Evolutionary conservation across 176 grass and related monocot genomes (phyloP), one percentile per base, ranked within the genome.

Genomic region (Hyparrhenia diplandra): DNA sequence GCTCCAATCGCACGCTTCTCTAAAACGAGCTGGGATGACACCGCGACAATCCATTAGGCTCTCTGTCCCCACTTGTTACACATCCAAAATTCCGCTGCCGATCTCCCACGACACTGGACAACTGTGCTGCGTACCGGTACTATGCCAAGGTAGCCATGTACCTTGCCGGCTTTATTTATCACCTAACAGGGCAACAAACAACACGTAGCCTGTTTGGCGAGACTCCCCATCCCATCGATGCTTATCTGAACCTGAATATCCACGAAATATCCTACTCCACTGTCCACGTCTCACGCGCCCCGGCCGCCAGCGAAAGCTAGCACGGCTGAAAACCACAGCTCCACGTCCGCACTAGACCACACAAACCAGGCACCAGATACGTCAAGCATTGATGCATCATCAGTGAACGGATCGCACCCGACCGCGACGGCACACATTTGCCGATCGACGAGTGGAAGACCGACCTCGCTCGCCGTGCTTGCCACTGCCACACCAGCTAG

Each of bases 181-280:
- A 51, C 28, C 35, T 36, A 39, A 68, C 34, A 68, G 10, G 62
- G 20, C 20, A 39, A 13, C 34, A 68, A 0, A n/a, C 21, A n/a
- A 13, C 36, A 25, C 21, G 21, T 41, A 24, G 10, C 21, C 34
- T n/a, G 20, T n/a, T n/a, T 16, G 39, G 24, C 5, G 12, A 27
- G 3, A 43, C 36, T 24, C 11, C 36, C 24, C 37, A 13, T 13
- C 9, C 16, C 51, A 27, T 16, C 49, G 0, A 67, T 49, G 28
- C 47, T 68, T 39, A 80, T 52, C 74, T 21, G 21, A 73, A 47
- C 6, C 67, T 58, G 27, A 78, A 45, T 5, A 69, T 14, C n/a
- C 68, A 58, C 43, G 66, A 77, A 31, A 73, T 66, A 87, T 59
- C 47, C 46, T 27, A 16, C n/a, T 59, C 36, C 60, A 36, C 39